phyloP scores from a whole-genome alignment of 345 rosid genomes.

The Ceriops zippeliana region DNA sequence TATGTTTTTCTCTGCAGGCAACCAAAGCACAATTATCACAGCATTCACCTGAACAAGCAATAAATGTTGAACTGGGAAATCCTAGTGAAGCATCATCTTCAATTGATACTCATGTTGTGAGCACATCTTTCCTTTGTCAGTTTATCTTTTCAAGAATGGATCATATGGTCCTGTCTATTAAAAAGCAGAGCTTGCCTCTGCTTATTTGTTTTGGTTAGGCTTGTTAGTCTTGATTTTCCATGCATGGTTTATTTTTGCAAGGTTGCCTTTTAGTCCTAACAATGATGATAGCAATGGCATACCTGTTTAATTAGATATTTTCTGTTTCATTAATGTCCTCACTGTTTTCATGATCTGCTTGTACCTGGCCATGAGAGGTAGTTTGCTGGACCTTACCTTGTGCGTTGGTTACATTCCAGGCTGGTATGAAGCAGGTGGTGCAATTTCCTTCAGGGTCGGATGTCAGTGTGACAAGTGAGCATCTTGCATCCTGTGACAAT shows the following conservation, averaged over 20 bases:
- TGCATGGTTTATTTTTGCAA: no score
- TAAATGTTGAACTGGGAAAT: conserved; percentile 22
- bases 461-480: conserved; percentile 17
- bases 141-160: background rate
- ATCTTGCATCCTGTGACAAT: conserved; percentile 29
- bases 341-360: background rate
- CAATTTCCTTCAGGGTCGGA: conserved; percentile 28
- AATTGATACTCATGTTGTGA: conserved; percentile 28
- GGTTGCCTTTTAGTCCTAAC: background rate
- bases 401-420: conserved; percentile 28
- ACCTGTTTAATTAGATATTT: conserved; percentile 6
- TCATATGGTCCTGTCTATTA: background rate
- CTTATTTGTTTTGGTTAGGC: background rate
- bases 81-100: conserved; percentile 23
- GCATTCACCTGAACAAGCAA: conserved; percentile 32
- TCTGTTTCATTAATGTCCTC: background rate
- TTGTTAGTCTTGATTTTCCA: no score
- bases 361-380: background rate
- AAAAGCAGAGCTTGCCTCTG: background rate
- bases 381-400: conserved; percentile 1
- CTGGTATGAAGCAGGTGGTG: conserved; percentile 25
- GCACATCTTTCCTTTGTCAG: conserved; percentile 9
- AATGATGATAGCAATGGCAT: background rate
- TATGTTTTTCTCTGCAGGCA: conserved; percentile 23
- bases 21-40: conserved; percentile 30